A percentile compares a stretch with the other conserved stretches of the same genome.
These are phyloP conservation scores for Lepidium sativum DNA, from an alignment of 345 rosid genomes.

Conservation along the genomic window DNA sequence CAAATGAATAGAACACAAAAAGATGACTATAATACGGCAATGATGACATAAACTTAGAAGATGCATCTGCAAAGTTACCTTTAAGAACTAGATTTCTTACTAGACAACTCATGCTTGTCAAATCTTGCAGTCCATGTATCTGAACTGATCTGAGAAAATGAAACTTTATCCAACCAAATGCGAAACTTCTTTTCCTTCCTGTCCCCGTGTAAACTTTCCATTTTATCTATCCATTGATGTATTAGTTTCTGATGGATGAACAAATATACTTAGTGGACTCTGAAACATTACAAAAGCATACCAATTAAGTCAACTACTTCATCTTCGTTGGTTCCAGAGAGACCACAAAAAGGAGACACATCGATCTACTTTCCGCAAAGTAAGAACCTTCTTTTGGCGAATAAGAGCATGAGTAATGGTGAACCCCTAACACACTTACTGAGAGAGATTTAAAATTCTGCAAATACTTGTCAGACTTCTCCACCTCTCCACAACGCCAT, in stretches of 20 bases:
- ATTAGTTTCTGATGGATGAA: slow-evolving; percentile 69
- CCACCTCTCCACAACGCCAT: slow-evolving; percentile 84
- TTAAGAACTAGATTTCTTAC: slow-evolving; percentile 30
- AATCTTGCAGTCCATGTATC: slow-evolving; percentile 69
- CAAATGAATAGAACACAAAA: neutral
- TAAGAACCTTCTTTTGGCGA: neutral
- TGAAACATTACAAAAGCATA: slow-evolving; percentile 27
- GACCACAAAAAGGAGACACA: neutral
- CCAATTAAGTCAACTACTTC: neutral
- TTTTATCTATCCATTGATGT: slow-evolving; percentile 38
- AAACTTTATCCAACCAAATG: slow-evolving; percentile 65
- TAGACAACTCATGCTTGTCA: slow-evolving; percentile 65
- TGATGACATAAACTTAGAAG: neutral
- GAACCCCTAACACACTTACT: slow-evolving; percentile 50
- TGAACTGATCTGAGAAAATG: slow-evolving; percentile 42
- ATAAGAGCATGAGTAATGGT: no score
- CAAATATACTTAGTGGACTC: slow-evolving; percentile 47
- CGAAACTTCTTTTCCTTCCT: slow-evolving; percentile 40
- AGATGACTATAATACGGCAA: neutral
- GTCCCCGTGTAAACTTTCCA: slow-evolving; percentile 47
- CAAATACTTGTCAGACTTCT: slow-evolving; percentile 46
- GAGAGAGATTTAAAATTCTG: slow-evolving; percentile 50
- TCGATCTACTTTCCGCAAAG: neutral
- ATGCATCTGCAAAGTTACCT: neutral
- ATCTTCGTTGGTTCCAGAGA: neutral